Percentiles rank a stretch among this genome's conserved stretches.
Evolutionary conservation across 805 yeast species (phyloP).

Genomic region (Kazachstania psychrophila): DNA sequence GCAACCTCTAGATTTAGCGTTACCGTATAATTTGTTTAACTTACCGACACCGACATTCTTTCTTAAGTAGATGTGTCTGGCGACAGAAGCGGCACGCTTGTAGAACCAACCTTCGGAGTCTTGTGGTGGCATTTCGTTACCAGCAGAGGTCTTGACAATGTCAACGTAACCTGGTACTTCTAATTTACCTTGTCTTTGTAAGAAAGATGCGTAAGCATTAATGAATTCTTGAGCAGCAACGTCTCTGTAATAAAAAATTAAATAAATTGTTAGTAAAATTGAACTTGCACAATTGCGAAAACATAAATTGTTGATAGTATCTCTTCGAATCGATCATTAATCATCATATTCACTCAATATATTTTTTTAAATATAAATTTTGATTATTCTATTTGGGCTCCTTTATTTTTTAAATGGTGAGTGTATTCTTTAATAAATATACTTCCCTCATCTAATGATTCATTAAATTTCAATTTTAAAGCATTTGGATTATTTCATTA

Average conservation of each 20-base stretch:
- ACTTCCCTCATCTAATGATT: too few species aligned
- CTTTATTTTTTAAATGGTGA: not conserved
- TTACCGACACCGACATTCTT: slow-evolving; percentile 99
- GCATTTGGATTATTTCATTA: too few species aligned
- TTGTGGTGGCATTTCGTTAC: slow-evolving; percentile 99
- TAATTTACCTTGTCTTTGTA: slow-evolving; percentile 99
- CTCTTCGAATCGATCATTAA: too few species aligned
- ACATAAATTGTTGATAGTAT: too few species aligned
- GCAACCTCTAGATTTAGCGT: slow-evolving; percentile 97
- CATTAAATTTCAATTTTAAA: too few species aligned
- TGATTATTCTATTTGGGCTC: too few species aligned
- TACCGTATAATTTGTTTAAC: slow-evolving; percentile 98
- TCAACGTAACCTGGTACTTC: slow-evolving; percentile 99
- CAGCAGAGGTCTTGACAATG: slow-evolving; percentile 97
- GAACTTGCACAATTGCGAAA: too few species aligned
- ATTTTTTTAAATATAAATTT: too few species aligned
- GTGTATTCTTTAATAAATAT: too few species aligned
- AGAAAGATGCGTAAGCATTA: slow-evolving; percentile 98
- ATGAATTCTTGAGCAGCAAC: slow-evolving; percentile 99
- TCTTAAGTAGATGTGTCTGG: slow-evolving; percentile 99
- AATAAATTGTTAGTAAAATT: not conserved
- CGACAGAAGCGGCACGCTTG: slow-evolving; percentile 99
- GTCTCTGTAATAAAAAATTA: slow-evolving; percentile 58
- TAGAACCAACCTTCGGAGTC: slow-evolving; percentile 99
- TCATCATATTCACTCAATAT: too few species aligned